Conservation (phyloP, 495 filamentous ascomycete species). For the Bryoglossum gracile region DNA sequence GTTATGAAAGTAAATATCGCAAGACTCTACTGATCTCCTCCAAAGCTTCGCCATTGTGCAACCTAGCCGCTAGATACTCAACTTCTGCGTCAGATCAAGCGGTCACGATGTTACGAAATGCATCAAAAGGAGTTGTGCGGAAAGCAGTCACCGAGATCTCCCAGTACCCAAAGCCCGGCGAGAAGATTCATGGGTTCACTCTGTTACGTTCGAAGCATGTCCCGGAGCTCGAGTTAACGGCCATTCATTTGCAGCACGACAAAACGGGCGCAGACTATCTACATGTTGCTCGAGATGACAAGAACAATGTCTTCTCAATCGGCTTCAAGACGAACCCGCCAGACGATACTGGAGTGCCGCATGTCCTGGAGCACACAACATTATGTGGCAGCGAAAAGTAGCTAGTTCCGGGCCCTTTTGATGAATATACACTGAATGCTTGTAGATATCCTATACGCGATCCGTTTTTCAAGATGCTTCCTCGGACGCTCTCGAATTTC, state of each 20-base stretch:
- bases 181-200: constrained; percentile 88
- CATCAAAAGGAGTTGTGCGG: constrained; percentile 44
- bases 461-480: constrained; percentile 99
- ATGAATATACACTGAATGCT: constrained; percentile 16
- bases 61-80: not conserved
- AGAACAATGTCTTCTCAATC: constrained; percentile 98
- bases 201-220: constrained; percentile 81
- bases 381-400: constrained; percentile 96
- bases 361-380: constrained; percentile 96
- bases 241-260: constrained; percentile 81
- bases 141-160: constrained; percentile 64
- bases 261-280: constrained; percentile 93
- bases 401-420: constrained; percentile 9
- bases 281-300: constrained; percentile 87
- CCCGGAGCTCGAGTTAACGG: constrained; percentile 87
- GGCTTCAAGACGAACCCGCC: constrained; percentile 98
- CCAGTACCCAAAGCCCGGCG: constrained; percentile 66
- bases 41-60: not conserved
- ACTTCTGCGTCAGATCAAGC: not conserved
- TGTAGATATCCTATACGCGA: constrained; percentile 87
- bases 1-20: not conserved
- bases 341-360: constrained; percentile 91
- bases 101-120: constrained; percentile 42
- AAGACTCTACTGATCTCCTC: not conserved
- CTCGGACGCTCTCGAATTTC: constrained; percentile 92